These are phyloP conservation scores for Gamarada debralockiae DNA, from an alignment of 495 filamentous ascomycete genomes.

Conservation along the genomic window DNA sequence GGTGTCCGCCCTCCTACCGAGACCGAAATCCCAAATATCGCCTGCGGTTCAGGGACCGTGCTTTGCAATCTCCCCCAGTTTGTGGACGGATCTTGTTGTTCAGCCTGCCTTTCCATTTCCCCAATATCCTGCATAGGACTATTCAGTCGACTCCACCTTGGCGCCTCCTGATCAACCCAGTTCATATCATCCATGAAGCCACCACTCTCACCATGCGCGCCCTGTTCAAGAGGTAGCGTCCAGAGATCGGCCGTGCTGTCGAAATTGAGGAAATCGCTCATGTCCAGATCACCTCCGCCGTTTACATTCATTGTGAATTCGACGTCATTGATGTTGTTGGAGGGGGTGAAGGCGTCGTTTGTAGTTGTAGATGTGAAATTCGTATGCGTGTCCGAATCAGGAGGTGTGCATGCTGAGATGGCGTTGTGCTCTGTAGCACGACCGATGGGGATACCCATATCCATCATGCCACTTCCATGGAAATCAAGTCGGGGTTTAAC, in stretches of 20 bases:
- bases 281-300: constrained; percentile 7
- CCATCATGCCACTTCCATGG: constrained; percentile 1
- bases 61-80: too few species aligned
- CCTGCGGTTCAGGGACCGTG: too few species aligned
- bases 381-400: constrained; percentile 2
- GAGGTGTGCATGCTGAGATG: constrained; percentile 14
- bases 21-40: too few species aligned
- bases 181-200: constrained; percentile 22
- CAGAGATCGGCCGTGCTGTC: constrained; percentile 18
- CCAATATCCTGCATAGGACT: constrained; percentile 10
- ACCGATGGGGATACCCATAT: constrained; percentile 2
- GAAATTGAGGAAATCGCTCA: constrained; percentile 24
- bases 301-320: not conserved
- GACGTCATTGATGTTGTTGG: not conserved
- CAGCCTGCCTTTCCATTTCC: too few species aligned
- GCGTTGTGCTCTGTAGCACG: not conserved
- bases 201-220: constrained; percentile 23
- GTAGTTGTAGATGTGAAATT: not conserved
- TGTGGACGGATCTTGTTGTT: too few species aligned
- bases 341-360: not conserved
- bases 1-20: too few species aligned
- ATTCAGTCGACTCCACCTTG: constrained; percentile 17
- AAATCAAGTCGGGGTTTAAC: not conserved
- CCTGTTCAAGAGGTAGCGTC: constrained; percentile 22
- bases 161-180: constrained; percentile 19